phyloP scores from a whole-genome alignment of 2,329 filamentous ascomycete genomes.

The Juglanconis sp. region DNA sequence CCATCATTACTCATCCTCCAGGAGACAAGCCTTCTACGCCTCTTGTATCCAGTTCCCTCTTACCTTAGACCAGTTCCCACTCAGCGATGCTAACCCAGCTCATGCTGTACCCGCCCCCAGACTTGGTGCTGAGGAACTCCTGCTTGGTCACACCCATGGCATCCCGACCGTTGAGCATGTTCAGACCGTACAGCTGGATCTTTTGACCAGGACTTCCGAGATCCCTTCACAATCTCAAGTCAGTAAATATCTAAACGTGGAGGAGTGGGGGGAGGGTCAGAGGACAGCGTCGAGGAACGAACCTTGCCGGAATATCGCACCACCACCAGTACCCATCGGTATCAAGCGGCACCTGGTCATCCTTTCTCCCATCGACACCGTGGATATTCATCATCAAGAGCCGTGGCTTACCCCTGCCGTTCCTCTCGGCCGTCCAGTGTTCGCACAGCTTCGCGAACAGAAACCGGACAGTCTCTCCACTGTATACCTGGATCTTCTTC shows the following conservation, averaged over 20 bases:
- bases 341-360: slow-evolving; percentile 68
- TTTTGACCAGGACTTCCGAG: slow-evolving; percentile 69
- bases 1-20: neutral
- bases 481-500: slow-evolving; percentile 59
- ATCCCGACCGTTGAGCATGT: slow-evolving; percentile 41
- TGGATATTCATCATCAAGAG: slow-evolving; percentile 68
- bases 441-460: slow-evolving; percentile 75
- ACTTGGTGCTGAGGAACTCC: slow-evolving; percentile 42
- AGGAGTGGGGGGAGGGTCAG: no score
- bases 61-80: slow-evolving; percentile 46
- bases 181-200: slow-evolving; percentile 61
- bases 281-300: neutral
- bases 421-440: slow-evolving; percentile 74
- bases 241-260: neutral
- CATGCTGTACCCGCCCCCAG: slow-evolving; percentile 38
- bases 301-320: slow-evolving; percentile 63
- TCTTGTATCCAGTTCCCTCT: neutral
- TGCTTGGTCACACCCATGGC: slow-evolving; percentile 47
- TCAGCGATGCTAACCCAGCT: slow-evolving; percentile 40
- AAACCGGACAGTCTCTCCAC: slow-evolving; percentile 62
- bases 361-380: slow-evolving; percentile 63
- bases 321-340: slow-evolving; percentile 81
- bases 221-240: slow-evolving; percentile 32
- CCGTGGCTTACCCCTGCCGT: slow-evolving; percentile 65
- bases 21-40: neutral